phyloP scores from a whole-genome alignment of 306 rosid genomes.

The Inga oerstediana region DNA sequence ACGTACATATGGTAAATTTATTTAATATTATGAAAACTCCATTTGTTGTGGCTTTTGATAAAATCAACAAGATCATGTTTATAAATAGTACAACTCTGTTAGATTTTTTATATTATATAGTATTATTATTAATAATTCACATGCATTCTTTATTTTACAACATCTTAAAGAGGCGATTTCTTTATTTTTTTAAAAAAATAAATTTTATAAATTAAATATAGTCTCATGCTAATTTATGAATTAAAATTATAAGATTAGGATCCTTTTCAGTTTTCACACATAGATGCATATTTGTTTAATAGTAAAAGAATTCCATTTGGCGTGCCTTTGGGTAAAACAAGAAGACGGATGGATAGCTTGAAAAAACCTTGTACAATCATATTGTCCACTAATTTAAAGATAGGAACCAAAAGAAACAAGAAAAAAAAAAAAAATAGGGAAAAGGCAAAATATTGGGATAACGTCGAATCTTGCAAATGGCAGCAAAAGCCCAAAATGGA shows the following conservation, averaged over 20 bases:
- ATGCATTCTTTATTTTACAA: background rate
- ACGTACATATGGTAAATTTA: background rate
- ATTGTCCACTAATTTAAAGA: constrained; percentile 10
- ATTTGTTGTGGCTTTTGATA: background rate
- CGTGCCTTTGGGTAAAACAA: constrained; percentile 1
- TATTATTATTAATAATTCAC: background rate
- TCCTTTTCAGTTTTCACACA: background rate
- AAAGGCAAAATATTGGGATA: background rate
- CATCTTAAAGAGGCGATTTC: background rate
- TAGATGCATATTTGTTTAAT: too few relatives aligned
- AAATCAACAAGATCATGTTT: background rate
- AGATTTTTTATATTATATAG: too few relatives aligned
- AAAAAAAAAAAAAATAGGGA: too few relatives aligned
- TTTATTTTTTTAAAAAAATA: too few relatives aligned
- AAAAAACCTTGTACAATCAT: background rate
- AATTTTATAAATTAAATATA: too few relatives aligned
- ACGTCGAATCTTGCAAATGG: constrained; percentile 24
- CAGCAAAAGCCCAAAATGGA: background rate
- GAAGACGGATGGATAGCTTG: background rate
- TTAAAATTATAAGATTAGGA: background rate
- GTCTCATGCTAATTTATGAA: background rate
- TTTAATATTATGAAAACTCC: background rate
- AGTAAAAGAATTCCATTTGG: background rate
- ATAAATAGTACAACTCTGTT: background rate
- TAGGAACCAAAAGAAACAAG: constrained; percentile 10